These are phyloP conservation scores for Metschnikowia similis DNA, from an alignment of 805 yeast species.

Conservation along the genomic window DNA sequence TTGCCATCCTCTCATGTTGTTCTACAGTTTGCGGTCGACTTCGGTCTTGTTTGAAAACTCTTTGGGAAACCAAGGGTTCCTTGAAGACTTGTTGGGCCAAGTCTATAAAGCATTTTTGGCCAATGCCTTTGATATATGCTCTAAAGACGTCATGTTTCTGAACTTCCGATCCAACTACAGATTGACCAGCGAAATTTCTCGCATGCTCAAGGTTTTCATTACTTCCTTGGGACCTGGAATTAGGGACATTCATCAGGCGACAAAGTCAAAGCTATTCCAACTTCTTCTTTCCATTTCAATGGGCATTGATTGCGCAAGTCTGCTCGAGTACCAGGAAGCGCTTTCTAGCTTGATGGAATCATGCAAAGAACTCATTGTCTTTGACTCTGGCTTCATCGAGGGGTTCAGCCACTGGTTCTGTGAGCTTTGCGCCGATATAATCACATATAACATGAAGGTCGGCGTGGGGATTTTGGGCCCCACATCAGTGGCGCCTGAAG, in stretches of 20 bases:
- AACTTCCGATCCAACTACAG: slow-evolving; percentile 33
- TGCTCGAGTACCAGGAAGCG: slow-evolving; percentile 24
- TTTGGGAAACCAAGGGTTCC: slow-evolving; percentile 39
- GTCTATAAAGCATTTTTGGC: slow-evolving; percentile 31
- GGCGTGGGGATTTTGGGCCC: slow-evolving; percentile 29
- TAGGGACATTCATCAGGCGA: slow-evolving; percentile 18
- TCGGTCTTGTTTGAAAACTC: slow-evolving; percentile 54
- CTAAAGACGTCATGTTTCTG: slow-evolving; percentile 29
- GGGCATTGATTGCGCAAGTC: slow-evolving; percentile 30
- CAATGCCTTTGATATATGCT: slow-evolving; percentile 35
- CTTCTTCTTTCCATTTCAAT: slow-evolving; percentile 25
- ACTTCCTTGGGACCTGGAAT: slow-evolving; percentile 39
- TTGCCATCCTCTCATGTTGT: slow-evolving; percentile 82
- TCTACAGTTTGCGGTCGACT: slow-evolving; percentile 63
- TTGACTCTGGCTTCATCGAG: slow-evolving; percentile 33
- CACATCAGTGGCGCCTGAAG: slow-evolving; percentile 36
- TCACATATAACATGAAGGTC: slow-evolving; percentile 33
- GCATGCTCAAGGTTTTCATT: slow-evolving; percentile 26
- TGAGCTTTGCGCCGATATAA: slow-evolving; percentile 21
- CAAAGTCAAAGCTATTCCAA: slow-evolving; percentile 22
- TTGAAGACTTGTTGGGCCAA: slow-evolving; percentile 36
- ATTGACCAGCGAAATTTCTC: slow-evolving; percentile 21
- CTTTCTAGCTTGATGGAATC: slow-evolving; percentile 22
- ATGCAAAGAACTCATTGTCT: slow-evolving; percentile 37
- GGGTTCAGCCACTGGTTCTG: slow-evolving; percentile 29